A percentile compares a stretch with the other conserved stretches of the same genome.
These are phyloP conservation scores for Brettanomyces nanus DNA, from an alignment of 805 yeast genomes.

Conservation along the genomic window DNA sequence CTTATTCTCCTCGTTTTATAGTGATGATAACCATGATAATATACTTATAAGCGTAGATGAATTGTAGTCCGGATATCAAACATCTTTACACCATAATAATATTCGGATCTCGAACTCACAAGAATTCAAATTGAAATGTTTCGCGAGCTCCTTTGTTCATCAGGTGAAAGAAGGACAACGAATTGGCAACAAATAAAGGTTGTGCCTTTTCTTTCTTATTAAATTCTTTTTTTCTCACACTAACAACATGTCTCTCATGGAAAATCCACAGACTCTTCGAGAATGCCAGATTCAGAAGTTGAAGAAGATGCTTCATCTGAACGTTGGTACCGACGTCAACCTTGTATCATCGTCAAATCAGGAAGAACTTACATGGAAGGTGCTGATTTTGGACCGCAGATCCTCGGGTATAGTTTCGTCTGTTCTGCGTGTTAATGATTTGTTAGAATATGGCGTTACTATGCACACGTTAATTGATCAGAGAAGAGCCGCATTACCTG, in stretches of 20 bases:
- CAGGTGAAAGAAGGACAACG: no score
- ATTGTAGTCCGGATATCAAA: no score
- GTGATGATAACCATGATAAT: no score
- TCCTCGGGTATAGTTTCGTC: constrained; percentile 85
- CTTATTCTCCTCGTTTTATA: no score
- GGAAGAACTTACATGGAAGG: constrained; percentile 84
- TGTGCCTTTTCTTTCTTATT: no score
- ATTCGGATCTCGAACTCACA: no score
- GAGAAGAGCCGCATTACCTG: constrained; percentile 77
- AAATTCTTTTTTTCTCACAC: background rate
- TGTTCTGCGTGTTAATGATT: constrained; percentile 85
- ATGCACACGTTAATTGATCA: constrained; percentile 71
- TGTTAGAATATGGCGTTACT: constrained; percentile 85
- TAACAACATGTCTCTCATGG: constrained; percentile 12
- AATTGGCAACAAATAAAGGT: no score
- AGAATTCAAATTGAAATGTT: no score
- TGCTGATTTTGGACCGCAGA: constrained; percentile 68
- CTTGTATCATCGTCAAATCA: constrained; percentile 43
- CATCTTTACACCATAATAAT: no score
- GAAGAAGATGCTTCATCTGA: constrained; percentile 80
- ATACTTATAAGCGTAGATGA: no score
- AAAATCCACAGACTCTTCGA: constrained; percentile 15
- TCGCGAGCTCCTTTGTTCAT: no score
- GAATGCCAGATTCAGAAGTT: constrained; percentile 32
- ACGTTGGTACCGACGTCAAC: constrained; percentile 59